Base-by-base conservation (phyloP, 2,329 filamentous ascomycete genomes). In the Cladorrhinum sp. region DNA sequence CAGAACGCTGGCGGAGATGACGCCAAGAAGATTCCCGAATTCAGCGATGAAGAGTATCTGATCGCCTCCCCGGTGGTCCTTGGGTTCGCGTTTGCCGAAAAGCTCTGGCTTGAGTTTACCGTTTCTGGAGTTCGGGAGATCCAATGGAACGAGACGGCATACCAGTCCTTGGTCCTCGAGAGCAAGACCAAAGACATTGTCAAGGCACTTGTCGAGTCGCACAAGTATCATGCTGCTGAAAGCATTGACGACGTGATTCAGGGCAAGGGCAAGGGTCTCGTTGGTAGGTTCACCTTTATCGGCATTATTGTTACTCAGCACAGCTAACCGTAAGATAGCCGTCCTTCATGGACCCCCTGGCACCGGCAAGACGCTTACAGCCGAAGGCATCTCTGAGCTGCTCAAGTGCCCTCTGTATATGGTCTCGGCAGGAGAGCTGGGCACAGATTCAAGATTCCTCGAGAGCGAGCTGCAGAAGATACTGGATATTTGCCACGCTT, bases 301-400 rank as follows among this genome's bases (percentile, higher is more conserved):
- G 3, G 10, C 3, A 10, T 18, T 50, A 58, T 63, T 61, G 55
- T 65, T 69, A 62, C 24, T 10, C 8, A 53, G 18, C 2, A 2
- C 4, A 16, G 12, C 33, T 21, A 21, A 14, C 46, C 8, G 16
- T n/a, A 26, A 6, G 20, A 5, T 39, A 77, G 80, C 82, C 42
- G 89, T 96, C 1, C 82, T 96, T 0, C 91, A 96, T 67, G 91
- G 92, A 2, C 90, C 91, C 3, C 92, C 92, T 0, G 92, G 92
- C 18, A 94, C 92, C 0, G 92, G 92, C 55, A 96, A 96, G 76
- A 96, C 92, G 0, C 80, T 96, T 5, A 96, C 92, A 0, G 92
- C 91, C 1, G 91, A 96, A 72, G 89, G 89, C 10, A 94, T 96
- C 64, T 90, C 90, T 9, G 92, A 96, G 71, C 81, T 93, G 12